phyloP scores from a whole-genome alignment of 257 asterid genomes.

The Jacaranda mimosifolia region DNA sequence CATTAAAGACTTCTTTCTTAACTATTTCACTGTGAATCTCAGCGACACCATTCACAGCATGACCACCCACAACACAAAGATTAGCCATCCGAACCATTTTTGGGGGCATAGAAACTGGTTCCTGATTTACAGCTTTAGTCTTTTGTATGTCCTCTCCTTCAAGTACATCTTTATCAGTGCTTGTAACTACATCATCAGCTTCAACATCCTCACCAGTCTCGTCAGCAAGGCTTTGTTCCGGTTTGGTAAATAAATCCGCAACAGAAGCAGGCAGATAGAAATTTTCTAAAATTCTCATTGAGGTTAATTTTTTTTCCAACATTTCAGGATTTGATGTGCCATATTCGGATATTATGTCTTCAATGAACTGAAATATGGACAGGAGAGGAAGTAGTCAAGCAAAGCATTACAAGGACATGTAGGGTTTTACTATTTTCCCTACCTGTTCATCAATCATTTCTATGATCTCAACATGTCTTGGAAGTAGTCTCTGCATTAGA shows the following conservation, averaged over 20 bases:
- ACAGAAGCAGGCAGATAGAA: constrained; percentile 72
- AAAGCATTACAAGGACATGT: constrained; percentile 32
- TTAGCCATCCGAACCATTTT: constrained; percentile 90
- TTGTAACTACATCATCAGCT: constrained; percentile 35
- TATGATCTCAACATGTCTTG: constrained; percentile 86
- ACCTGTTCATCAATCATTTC: constrained; percentile 88
- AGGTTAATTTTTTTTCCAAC: constrained; percentile 61
- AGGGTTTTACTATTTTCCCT: constrained; percentile 25
- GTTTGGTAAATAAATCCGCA: constrained; percentile 52
- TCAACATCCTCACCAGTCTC: constrained; percentile 43
- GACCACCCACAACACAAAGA: constrained; percentile 88
- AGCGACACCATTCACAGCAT: constrained; percentile 92
- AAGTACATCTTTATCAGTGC: constrained; percentile 45
- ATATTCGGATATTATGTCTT: constrained; percentile 65
- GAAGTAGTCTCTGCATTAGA: constrained; percentile 81
- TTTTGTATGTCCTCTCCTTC: constrained; percentile 46
- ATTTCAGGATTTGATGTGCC: constrained; percentile 64
- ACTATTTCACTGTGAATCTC: constrained; percentile 88
- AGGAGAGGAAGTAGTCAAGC: constrained; percentile 36
- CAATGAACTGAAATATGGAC: constrained; percentile 63
- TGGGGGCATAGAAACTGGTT: constrained; percentile 52
- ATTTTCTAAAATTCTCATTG: constrained; percentile 84
- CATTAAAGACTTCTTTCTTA: constrained; percentile 79
- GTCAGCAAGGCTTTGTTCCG: constrained; percentile 38
- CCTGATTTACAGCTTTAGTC: constrained; percentile 43